Evolutionary conservation across 192 early-diverging fungal genomes (phyloP).

Genomic region (Podochytrium sp.): DNA sequence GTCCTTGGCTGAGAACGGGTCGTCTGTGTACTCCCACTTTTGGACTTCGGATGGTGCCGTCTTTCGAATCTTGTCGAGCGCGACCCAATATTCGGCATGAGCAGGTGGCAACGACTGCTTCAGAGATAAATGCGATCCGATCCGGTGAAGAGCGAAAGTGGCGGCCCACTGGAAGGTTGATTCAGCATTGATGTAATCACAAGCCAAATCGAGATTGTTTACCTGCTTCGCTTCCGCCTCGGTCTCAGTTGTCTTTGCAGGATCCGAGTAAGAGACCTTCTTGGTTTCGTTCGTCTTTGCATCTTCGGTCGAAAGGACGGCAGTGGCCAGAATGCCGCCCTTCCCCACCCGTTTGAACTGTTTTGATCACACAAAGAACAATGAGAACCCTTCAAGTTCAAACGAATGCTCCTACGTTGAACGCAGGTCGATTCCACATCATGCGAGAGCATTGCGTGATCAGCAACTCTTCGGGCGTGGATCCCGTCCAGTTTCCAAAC

Average conservation of each 20-base stretch:
- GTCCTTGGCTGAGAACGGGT: constrained; percentile 72
- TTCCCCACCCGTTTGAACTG: constrained; percentile 24
- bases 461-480: constrained; percentile 64
- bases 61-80: constrained; percentile 61
- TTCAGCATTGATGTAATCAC: no score
- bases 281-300: constrained; percentile 61
- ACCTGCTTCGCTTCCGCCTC: constrained; percentile 59
- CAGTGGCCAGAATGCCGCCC: constrained; percentile 33
- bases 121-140: constrained; percentile 71
- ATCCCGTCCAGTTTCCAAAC: constrained; percentile 86
- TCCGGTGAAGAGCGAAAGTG: constrained; percentile 77
- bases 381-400: neutral
- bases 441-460: neutral
- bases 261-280: constrained; percentile 39
- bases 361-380: neutral
- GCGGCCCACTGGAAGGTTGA: constrained; percentile 68
- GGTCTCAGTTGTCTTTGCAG: constrained; percentile 35
- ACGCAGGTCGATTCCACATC: constrained; percentile 73
- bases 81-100: constrained; percentile 73
- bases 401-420: constrained; percentile 42
- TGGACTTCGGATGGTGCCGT: constrained; percentile 36
- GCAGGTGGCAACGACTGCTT: constrained; percentile 75
- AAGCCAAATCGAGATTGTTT: no score
- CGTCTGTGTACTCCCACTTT: constrained; percentile 67
- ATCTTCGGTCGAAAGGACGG: constrained; percentile 62